Conservation (phyloP, 495 filamentous ascomycete species). For the Aspergillus bridgeri region DNA sequence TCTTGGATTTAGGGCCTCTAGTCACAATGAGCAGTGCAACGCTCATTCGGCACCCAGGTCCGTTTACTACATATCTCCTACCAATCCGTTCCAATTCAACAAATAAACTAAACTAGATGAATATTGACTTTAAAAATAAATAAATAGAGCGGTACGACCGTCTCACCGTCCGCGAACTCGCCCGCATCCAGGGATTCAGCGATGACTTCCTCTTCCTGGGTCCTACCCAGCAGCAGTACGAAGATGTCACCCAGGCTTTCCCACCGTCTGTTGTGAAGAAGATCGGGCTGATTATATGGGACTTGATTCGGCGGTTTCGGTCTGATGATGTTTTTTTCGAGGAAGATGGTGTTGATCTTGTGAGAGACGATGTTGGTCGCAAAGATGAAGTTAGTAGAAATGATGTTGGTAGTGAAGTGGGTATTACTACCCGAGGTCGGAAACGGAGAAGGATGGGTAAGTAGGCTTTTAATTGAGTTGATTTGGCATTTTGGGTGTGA, state of each 20-base stretch:
- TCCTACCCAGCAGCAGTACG: background rate
- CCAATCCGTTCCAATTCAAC: background rate
- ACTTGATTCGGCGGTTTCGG: background rate
- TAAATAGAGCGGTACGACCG: slow-evolving; percentile 5
- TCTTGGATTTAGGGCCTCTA: background rate
- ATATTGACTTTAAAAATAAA: no score
- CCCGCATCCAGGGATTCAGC: slow-evolving; percentile 7
- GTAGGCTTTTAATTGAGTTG: no score
- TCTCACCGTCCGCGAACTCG: slow-evolving; percentile 7
- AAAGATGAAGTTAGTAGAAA: no score
- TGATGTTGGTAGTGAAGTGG: no score
- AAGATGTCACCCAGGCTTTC: background rate
- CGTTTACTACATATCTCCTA: background rate
- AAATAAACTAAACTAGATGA: background rate
- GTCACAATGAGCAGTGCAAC: background rate
- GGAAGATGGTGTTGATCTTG: no score
- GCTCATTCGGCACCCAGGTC: background rate
- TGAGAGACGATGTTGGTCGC: no score
- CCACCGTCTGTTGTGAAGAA: background rate
- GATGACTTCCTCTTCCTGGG: slow-evolving; percentile 11
- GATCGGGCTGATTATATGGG: background rate
- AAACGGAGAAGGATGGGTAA: no score
- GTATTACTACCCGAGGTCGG: no score
- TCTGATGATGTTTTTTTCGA: background rate
- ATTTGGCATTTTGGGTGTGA: no score